Base-by-base conservation (phyloP, 768 basidiomycete species). In the Amanita brunnescens region DNA sequence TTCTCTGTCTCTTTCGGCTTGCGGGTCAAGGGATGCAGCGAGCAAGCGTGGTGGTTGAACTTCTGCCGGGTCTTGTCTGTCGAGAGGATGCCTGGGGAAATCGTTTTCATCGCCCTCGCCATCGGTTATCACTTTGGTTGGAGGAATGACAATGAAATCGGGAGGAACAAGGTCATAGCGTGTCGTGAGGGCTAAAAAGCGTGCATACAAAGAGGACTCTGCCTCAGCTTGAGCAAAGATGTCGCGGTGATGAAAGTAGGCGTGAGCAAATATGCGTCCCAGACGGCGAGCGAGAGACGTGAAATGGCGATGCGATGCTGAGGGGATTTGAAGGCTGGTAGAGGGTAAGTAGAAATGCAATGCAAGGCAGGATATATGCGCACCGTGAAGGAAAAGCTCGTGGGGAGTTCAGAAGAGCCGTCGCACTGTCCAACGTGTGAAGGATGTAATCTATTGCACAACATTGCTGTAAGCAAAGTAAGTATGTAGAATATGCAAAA, bases 381-480 rank as follows among this genome's bases (percentile, higher is more conserved):
- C 58, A 91, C 91, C 93, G 76, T 13, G 91, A 95, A 12, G 93
- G 93, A 61, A 99, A 99, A 6, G 89, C 85, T 44, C 88, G 76
- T 6, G 91, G 83, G 1, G 91, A 93, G 66, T 92, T 96, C 32
- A 98, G 73, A 39, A 96, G 74, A 1, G 92, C 89, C 0, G 90
- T 94, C 3, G 92, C 91, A 57, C 89, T 92, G 67, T 98, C 95
- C 6, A 96, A 74, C 0, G 92, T 96, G 67, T 91, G 92, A 9
- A 87, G 70, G 53, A 91, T 93, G 69, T 98, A 98, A 72, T 97
- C 94, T 38, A 97, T 95, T 3, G 95, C 95, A 64, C 90, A 94
- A 67, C 95, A 99, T 79, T 92, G 89, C 84, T 89, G 54, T 45
- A 29, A 33, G 23, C 10, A 23, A 14, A 8, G 12, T 21, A 29